Base-by-base conservation (phyloP, 257 asterid genomes). In the Rhazya stricta region DNA sequence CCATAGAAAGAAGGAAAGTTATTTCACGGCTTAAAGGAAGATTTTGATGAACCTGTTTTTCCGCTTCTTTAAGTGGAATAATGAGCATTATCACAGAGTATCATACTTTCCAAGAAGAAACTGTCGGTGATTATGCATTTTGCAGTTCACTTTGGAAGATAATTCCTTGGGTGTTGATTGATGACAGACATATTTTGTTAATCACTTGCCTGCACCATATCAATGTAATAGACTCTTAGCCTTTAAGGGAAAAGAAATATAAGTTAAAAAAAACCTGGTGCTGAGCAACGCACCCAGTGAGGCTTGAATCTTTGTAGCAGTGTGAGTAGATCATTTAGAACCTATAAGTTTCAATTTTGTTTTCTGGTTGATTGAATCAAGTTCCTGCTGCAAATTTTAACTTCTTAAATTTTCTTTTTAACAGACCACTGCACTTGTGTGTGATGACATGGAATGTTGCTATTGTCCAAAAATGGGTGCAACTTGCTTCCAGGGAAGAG, bases 341-440 rank as follows among this genome's bases (percentile, higher is more conserved):
- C 45, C 29, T 63, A 37, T 66, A 21, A 37, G 3, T 66, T 34
- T 37, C 48, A 37, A 37, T 18, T 66, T 66, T 66, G 29, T 60
- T 60, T 66, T 66, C 71, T 66, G 19, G 42, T 60, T 69, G 16
- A 13, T 58, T 41, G 51, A 51, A 69, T 36, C 50, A 4, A 41
- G 51, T 36, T 43, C 61, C 25, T 72, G 15, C 13, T 57, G 34
- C 42, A 65, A 46, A 54, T 3, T 71, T 69, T 57, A 36, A 45
- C 45, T 50, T 77, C 74, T 74, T 61, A 56, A 58, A 39, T 37
- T 36, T 6, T 65, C 36, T 36, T 65, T 75, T 75, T 83, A 66
- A 72, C 96, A 95, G 99, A 86, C 99, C 99, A 65, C 86, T 95
- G 83, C 99, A 95, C 86, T 88, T 89, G 83, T 89, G 96, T 84